phyloP scores from a whole-genome alignment of 345 rosid genomes.

The Eucalyptus regnans region DNA sequence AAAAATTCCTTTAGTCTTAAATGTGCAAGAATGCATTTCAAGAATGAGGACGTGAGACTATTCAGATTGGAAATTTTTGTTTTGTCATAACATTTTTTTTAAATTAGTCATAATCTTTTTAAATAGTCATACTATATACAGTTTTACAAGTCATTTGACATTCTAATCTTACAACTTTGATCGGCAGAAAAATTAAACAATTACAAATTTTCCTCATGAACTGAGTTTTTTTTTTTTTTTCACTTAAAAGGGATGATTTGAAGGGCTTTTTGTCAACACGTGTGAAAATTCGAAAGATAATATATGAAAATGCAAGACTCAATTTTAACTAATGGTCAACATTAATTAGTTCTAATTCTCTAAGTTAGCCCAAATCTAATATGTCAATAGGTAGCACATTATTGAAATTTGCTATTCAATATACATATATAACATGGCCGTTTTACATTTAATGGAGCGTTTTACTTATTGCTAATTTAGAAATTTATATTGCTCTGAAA shows the following conservation, averaged over 20 bases:
- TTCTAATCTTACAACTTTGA: not conserved
- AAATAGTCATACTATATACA: not conserved
- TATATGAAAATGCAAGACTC: too few relatives aligned
- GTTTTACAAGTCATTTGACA: not conserved
- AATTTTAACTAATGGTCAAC: too few relatives aligned
- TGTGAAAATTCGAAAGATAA: too few relatives aligned
- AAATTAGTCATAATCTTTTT: not conserved
- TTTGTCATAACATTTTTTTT: too few relatives aligned
- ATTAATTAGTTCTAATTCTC: too few relatives aligned
- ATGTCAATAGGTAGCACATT: not conserved
- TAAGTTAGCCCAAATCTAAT: not conserved
- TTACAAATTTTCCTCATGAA: not conserved
- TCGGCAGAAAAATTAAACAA: not conserved
- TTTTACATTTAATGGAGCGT: not conserved
- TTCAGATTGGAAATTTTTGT: too few relatives aligned
- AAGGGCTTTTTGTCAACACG: too few relatives aligned
- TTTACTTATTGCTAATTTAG: not conserved
- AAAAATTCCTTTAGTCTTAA: too few relatives aligned
- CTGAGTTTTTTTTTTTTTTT: not conserved
- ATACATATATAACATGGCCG: rapidly evolving
- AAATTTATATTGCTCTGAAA: not conserved
- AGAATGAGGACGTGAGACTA: too few relatives aligned
- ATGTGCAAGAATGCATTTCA: too few relatives aligned
- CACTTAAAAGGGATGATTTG: too few relatives aligned
- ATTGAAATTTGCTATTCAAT: not conserved